A percentile compares a stretch with the other conserved stretches of the same genome.
These are phyloP conservation scores for Backusella tarrabulga DNA, from an alignment of 192 early-diverging fungal species.

Conservation along the genomic window DNA sequence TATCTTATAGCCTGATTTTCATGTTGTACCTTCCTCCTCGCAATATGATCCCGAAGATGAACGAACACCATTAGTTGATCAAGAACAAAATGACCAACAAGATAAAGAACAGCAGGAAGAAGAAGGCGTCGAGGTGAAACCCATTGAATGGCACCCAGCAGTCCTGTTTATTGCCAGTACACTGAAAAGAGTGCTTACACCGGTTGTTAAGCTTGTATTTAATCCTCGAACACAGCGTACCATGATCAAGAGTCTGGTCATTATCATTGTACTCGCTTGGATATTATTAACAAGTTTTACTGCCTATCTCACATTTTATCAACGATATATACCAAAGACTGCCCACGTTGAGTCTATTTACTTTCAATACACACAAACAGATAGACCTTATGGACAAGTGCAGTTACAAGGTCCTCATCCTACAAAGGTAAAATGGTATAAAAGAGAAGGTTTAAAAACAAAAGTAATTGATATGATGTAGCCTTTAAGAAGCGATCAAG, in stretches of 20 bases:
- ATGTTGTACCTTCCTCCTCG: conserved; percentile 12
- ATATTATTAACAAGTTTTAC: conserved; percentile 26
- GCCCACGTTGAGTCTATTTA: conserved; percentile 28
- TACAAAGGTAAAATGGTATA: background rate
- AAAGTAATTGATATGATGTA: background rate
- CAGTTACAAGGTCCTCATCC: conserved; percentile 6
- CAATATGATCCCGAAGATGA: conserved; percentile 9
- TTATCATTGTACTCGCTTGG: conserved; percentile 25
- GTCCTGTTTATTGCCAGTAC: background rate
- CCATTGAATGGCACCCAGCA: conserved; percentile 24
- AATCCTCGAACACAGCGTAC: conserved; percentile 26
- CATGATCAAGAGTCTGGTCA: conserved; percentile 16
- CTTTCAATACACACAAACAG: conserved; percentile 24
- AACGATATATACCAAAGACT: conserved; percentile 29
- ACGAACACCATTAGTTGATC: background rate
- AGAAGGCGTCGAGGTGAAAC: conserved; percentile 2
- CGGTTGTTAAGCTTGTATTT: conserved; percentile 23
- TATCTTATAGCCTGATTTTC: conserved; percentile 10
- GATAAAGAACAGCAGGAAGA: background rate
- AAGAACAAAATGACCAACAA: background rate
- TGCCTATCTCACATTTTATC: conserved; percentile 34
- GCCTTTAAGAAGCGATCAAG: conserved; percentile 33
- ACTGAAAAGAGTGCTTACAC: conserved; percentile 10
- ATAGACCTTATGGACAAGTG: background rate
- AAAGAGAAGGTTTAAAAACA: too few species aligned